Conservation (phyloP, 1,284 basidiomycete genomes). For the Neotropicomus parvogracilis region DNA sequence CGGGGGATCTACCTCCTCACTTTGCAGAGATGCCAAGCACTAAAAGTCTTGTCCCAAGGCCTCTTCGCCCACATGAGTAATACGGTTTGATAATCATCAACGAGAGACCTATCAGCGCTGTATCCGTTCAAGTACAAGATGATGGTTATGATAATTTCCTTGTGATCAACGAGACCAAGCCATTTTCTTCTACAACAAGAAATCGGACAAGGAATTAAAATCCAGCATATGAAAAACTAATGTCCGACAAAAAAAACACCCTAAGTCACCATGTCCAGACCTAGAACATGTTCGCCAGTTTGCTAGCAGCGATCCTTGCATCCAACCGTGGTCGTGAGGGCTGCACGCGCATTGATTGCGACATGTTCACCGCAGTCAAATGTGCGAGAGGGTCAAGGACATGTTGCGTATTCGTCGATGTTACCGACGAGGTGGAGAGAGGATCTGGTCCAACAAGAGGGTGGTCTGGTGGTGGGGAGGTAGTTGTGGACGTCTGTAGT, state of each 20-base stretch:
- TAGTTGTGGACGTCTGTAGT: slow-evolving; percentile 8
- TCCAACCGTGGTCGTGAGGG: slow-evolving; percentile 68
- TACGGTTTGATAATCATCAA: not conserved
- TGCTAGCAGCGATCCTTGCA: slow-evolving; percentile 80
- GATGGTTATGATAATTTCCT: not conserved
- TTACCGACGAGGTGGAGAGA: slow-evolving; percentile 18
- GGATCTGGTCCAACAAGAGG: slow-evolving; percentile 20
- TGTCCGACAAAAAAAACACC: slow-evolving; percentile 3
- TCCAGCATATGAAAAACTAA: slow-evolving; percentile 22
- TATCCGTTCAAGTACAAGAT: too few relatives aligned
- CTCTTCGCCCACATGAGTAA: too few relatives aligned
- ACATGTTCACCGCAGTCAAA: slow-evolving; percentile 54
- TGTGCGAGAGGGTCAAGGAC: slow-evolving; percentile 63
- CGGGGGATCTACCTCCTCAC: too few relatives aligned
- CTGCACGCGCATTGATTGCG: slow-evolving; percentile 62
- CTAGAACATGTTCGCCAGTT: slow-evolving; percentile 82
- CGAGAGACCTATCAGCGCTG: not conserved
- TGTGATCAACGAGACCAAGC: slow-evolving; percentile 3
- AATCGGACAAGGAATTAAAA: slow-evolving; percentile 17
- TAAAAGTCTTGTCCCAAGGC: too few relatives aligned
- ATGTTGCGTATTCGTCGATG: slow-evolving; percentile 23
- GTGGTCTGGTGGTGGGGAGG: slow-evolving; percentile 12
- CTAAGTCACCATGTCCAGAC: not conserved
- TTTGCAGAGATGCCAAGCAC: too few relatives aligned
- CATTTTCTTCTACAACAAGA: slow-evolving; percentile 8